These are phyloP conservation scores for Triticum aestivum DNA, from an alignment of 176 grass and related monocot species.

Conservation along the genomic window IWGSC_CS_RefSeq_v2.1 NC_057797.1:204606026-204606525, in stretches of 20 bases:
- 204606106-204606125: background rate
- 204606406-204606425: background rate
- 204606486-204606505: background rate
- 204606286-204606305: background rate
- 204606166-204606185: background rate
- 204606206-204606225: background rate
- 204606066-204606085: background rate
- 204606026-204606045: background rate
- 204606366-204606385: background rate
- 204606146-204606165: background rate
- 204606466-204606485: background rate
- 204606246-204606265: background rate
- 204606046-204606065: background rate
- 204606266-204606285: background rate
- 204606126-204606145: background rate
- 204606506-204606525: background rate
- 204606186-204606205: background rate
- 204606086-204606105: background rate
- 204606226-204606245: background rate
- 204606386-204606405: background rate
- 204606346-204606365: background rate
- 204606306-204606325: background rate
- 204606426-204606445: background rate
- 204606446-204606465: background rate
- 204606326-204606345: background rate